Percentiles rank a stretch among this genome's conserved stretches.
phyloP scores from a whole-genome alignment of 1,284 basidiomycete species.

The Microbotryum violaceum region DNA sequence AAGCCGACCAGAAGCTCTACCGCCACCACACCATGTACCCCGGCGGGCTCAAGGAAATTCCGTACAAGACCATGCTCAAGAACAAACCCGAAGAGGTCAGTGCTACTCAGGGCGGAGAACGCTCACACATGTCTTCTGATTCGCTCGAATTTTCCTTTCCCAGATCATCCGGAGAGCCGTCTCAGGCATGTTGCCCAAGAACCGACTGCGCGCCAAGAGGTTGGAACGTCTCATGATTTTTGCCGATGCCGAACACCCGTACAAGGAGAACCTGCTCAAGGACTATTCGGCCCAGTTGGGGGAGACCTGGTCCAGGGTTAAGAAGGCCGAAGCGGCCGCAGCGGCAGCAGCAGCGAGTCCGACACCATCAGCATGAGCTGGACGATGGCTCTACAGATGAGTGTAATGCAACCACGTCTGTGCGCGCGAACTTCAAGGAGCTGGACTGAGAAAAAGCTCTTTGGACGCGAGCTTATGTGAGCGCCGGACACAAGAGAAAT shows the following conservation, averaged over 20 bases:
- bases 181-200: slow-evolving; percentile 93
- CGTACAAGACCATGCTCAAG: slow-evolving; percentile 71
- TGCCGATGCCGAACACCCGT: slow-evolving; percentile 46
- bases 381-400: too few relatives aligned
- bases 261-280: slow-evolving; percentile 38
- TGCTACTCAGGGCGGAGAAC: slow-evolving; percentile 13
- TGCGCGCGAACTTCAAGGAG: too few relatives aligned
- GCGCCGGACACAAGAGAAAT: too few relatives aligned
- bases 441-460: too few relatives aligned
- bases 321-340: not conserved
- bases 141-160: not conserved
- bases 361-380: too few relatives aligned
- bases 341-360: too few relatives aligned
- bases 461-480: too few relatives aligned
- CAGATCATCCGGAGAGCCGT: slow-evolving; percentile 93
- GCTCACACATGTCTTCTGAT: not conserved
- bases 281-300: slow-evolving; percentile 28
- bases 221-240: slow-evolving; percentile 80
- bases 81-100: slow-evolving; percentile 85
- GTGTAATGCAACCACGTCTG: too few relatives aligned
- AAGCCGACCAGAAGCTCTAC: slow-evolving; percentile 80
- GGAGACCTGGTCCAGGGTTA: slow-evolving; percentile 13
- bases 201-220: slow-evolving; percentile 77
- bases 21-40: slow-evolving; percentile 87
- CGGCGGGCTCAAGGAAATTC: slow-evolving; percentile 84